These are phyloP conservation scores for Pulveroboletus sp. DNA, from an alignment of 768 basidiomycete species.

Conservation along the genomic window DNA sequence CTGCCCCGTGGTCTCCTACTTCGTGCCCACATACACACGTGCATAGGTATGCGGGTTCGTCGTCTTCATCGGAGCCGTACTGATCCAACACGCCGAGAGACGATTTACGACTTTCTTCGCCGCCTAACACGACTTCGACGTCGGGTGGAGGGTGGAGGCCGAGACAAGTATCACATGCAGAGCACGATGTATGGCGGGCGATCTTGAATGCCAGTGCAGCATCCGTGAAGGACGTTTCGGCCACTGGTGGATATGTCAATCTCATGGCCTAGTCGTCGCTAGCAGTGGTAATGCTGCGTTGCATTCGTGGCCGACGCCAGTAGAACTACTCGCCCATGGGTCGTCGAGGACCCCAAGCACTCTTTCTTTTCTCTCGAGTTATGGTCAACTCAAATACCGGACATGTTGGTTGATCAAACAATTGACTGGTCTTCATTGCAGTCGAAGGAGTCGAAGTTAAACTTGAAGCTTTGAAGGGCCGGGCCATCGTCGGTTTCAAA, in stretches of 20 bases:
- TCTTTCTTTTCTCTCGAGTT: background rate
- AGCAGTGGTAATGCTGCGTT: background rate
- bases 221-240: slow-evolving; percentile 44
- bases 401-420: too few relatives aligned
- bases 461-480: too few relatives aligned
- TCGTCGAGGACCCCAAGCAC: slow-evolving; percentile 9
- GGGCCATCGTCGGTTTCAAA: too few relatives aligned
- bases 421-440: too few relatives aligned
- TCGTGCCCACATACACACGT: slow-evolving; percentile 69
- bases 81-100: slow-evolving; percentile 53
- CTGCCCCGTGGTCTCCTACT: slow-evolving; percentile 61
- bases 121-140: slow-evolving; percentile 56
- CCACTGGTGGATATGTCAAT: slow-evolving; percentile 62
- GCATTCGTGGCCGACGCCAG: background rate
- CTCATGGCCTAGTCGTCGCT: slow-evolving; percentile 42
- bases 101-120: slow-evolving; percentile 37
- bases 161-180: slow-evolving; percentile 58
- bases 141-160: slow-evolving; percentile 63
- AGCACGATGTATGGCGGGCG: slow-evolving; percentile 75
- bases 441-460: too few relatives aligned
- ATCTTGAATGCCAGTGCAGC: slow-evolving; percentile 65
- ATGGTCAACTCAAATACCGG: too few relatives aligned
- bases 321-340: too few relatives aligned
- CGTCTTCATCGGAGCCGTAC: slow-evolving; percentile 71
- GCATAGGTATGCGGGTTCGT: slow-evolving; percentile 49